These are phyloP conservation scores for Pisolithus microcarpus DNA, from an alignment of 768 basidiomycete species.

Conservation along the genomic window DNA sequence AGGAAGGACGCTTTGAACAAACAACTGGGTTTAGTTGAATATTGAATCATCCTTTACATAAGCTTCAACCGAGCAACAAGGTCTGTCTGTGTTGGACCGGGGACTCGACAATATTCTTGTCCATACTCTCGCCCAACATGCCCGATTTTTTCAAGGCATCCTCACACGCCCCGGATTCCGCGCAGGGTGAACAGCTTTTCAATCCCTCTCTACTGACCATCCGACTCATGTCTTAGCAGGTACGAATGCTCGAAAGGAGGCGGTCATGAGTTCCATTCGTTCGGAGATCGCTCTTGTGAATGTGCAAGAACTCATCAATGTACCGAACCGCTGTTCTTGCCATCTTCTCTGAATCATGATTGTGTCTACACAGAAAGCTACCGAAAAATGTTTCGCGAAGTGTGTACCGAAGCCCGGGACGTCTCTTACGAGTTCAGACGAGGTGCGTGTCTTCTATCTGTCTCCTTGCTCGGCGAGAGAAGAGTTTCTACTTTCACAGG, in stretches of 20 bases:
- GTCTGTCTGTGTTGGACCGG: too few species aligned
- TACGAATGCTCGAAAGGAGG: slow-evolving; percentile 32
- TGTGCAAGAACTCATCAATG: slow-evolving; percentile 78
- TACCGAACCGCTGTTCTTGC: slow-evolving; percentile 19
- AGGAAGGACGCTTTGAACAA: background rate
- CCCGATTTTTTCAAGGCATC: slow-evolving; percentile 47
- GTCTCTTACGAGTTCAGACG: slow-evolving; percentile 62
- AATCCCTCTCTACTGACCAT: background rate
- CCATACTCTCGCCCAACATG: slow-evolving; percentile 28
- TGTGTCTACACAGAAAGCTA: slow-evolving; percentile 51
- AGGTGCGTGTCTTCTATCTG: slow-evolving; percentile 39
- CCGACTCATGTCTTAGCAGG: slow-evolving; percentile 20
- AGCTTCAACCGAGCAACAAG: too few species aligned
- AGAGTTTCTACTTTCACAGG: slow-evolving; percentile 32
- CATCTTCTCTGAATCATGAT: background rate
- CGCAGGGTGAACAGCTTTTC: slow-evolving; percentile 16
- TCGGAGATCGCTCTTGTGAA: slow-evolving; percentile 67
- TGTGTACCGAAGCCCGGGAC: slow-evolving; percentile 72
- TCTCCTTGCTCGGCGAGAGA: background rate
- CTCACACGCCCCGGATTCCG: slow-evolving; percentile 11
- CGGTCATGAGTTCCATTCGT: slow-evolving; percentile 55
- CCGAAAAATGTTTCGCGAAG: slow-evolving; percentile 70
- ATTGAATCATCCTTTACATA: too few species aligned
- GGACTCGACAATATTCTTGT: background rate
- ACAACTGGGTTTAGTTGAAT: too few species aligned